phyloP scores from a whole-genome alignment of 2,329 filamentous ascomycete genomes.

The Curvularia spicifera region DNA sequence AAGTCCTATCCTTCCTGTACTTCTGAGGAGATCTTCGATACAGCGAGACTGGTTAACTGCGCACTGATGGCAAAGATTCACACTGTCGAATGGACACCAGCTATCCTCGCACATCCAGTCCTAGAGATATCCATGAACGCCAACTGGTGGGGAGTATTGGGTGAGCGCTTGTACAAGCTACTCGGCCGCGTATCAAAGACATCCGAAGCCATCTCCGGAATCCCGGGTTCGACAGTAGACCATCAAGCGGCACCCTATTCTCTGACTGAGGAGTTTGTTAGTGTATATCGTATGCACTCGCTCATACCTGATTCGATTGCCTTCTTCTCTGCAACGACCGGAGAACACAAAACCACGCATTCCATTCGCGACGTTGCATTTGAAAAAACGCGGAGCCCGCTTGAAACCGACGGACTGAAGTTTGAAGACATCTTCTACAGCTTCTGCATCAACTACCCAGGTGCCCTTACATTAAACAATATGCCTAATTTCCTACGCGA shows the following conservation, averaged over 20 bases:
- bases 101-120: conserved; percentile 55
- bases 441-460: conserved; percentile 58
- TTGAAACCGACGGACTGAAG: conserved; percentile 24
- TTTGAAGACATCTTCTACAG: conserved; percentile 49
- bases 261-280: conserved; percentile 55
- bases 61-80: conserved; percentile 60
- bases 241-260: conserved; percentile 51
- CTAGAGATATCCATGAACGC: conserved; percentile 54
- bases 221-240: conserved; percentile 49
- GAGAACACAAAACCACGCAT: conserved; percentile 38
- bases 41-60: conserved; percentile 54
- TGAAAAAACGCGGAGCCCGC: conserved; percentile 41
- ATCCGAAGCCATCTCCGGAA: conserved; percentile 51
- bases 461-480: conserved; percentile 54
- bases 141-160: conserved; percentile 57
- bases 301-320: conserved; percentile 51
- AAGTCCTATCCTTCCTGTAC: conserved; percentile 49
- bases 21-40: conserved; percentile 54
- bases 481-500: conserved; percentile 53
- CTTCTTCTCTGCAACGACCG: conserved; percentile 42
- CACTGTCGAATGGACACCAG: conserved; percentile 59
- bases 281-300: conserved; percentile 54
- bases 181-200: conserved; percentile 51
- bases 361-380: conserved; percentile 36
- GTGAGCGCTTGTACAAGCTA: conserved; percentile 51